Evolutionary conservation across 2,329 filamentous ascomycete species (phyloP).

Genomic region (Talaromyces funiculosus): DNA sequence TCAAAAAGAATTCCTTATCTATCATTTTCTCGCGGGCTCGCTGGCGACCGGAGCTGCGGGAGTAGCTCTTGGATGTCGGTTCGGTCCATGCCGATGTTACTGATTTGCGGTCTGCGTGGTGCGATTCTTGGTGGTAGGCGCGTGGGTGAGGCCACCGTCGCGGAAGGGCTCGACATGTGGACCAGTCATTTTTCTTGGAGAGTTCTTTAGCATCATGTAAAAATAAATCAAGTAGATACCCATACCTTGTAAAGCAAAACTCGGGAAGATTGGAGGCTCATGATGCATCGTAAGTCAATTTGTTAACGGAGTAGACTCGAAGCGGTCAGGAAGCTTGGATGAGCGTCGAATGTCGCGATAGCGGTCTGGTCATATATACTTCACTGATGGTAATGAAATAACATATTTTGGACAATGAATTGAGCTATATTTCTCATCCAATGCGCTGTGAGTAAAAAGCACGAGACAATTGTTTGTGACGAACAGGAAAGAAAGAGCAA

Average conservation of each 20-base stretch:
- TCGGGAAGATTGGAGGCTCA: conserved; percentile 11
- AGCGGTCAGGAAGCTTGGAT: background rate
- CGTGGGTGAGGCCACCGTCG: background rate
- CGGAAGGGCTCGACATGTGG: background rate
- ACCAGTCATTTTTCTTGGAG: conserved; percentile 10
- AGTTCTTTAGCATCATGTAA: background rate
- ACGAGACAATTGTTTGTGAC: background rate
- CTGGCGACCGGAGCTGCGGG: conserved; percentile 22
- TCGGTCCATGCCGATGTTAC: background rate
- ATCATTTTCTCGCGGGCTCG: conserved; percentile 41
- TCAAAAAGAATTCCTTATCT: conserved; percentile 69
- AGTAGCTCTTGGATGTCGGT: background rate
- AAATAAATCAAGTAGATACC: background rate
- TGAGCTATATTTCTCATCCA: background rate
- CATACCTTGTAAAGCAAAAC: conserved; percentile 5
- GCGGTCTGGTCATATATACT: background rate
- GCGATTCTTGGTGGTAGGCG: conserved; percentile 9
- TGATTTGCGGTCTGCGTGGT: background rate
- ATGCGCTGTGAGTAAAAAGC: background rate
- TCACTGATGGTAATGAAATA: background rate
- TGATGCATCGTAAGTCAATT: conserved; percentile 11
- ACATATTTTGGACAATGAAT: background rate
- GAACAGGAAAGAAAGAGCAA: background rate
- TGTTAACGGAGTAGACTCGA: background rate
- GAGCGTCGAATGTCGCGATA: background rate